Conservation (phyloP, 2,329 filamentous ascomycete species). For the Colletotrichum acutatum region DNA sequence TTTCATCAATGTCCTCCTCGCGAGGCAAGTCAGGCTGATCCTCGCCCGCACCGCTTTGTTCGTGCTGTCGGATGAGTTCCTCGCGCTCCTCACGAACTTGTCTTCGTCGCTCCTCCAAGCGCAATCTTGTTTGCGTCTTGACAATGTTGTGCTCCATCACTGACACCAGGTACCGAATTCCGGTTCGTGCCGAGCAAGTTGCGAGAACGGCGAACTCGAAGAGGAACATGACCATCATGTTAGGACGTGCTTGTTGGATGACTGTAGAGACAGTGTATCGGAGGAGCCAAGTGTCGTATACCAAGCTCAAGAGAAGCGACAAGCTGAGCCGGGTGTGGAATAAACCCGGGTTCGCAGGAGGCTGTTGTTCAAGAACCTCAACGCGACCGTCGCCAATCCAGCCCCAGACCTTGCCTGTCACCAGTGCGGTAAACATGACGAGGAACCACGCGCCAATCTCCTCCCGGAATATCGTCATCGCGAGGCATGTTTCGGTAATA, state of each 20-base stretch:
- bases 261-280: conserved; percentile 85
- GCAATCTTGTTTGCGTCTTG: conserved; percentile 76
- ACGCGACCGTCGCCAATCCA: conserved; percentile 98
- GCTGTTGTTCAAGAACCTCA: conserved; percentile 94
- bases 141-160: conserved; percentile 82
- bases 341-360: conserved; percentile 85
- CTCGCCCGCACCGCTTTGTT: conserved; percentile 56
- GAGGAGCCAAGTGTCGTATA: conserved; percentile 84
- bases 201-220: conserved; percentile 95
- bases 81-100: conserved; percentile 72
- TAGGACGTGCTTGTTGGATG: conserved; percentile 86
- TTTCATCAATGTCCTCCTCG: conserved; percentile 86
- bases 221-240: conserved; percentile 99
- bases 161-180: conserved; percentile 81
- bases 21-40: conserved; percentile 64
- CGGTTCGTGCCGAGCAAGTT: conserved; percentile 83
- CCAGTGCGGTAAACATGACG: conserved; percentile 92
- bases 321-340: conserved; percentile 87
- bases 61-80: conserved; percentile 61
- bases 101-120: conserved; percentile 73
- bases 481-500: conserved; percentile 94
- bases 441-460: conserved; percentile 95
- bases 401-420: conserved; percentile 97
- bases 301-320: conserved; percentile 81
- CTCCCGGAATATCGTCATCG: conserved; percentile 98